Conservation (phyloP, 140 eudicot genomes). For the Stevia rebaudiana region DNA sequence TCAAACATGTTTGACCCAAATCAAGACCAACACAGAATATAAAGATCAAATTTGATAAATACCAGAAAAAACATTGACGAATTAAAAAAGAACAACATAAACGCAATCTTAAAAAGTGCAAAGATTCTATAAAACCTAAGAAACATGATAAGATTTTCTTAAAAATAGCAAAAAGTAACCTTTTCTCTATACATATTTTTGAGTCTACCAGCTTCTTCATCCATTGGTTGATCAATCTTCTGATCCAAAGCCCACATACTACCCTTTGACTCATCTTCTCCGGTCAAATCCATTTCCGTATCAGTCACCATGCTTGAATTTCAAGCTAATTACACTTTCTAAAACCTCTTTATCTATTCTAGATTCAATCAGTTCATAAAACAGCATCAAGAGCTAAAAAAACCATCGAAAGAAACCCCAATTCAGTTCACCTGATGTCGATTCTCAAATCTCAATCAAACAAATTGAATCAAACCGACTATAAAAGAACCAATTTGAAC, state of each 20-base stretch:
- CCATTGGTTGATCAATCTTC: slow-evolving; percentile 94
- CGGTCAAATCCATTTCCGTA: slow-evolving; percentile 38
- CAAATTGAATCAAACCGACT: slow-evolving; percentile 22
- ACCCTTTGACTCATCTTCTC: slow-evolving; percentile 55
- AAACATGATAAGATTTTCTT: not conserved
- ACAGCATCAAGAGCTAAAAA: slow-evolving; percentile 13
- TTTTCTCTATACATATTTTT: slow-evolving; percentile 77
- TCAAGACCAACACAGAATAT: slow-evolving; percentile 6
- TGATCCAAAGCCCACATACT: slow-evolving; percentile 95
- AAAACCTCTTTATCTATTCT: slow-evolving; percentile 18
- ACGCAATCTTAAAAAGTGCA: slow-evolving; percentile 1
- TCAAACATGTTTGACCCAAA: not conserved
- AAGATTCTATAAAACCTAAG: slow-evolving; percentile 4
- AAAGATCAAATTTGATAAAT: not conserved
- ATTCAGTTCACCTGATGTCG: slow-evolving; percentile 14
- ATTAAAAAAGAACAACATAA: not conserved
- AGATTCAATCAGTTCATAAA: slow-evolving; percentile 12
- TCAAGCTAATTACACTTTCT: not conserved
- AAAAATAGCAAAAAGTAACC: slow-evolving; percentile 34
- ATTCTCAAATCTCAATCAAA: slow-evolving; percentile 10
- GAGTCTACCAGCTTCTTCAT: slow-evolving; percentile 81
- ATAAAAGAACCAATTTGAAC: slow-evolving; percentile 15
- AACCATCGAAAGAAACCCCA: slow-evolving; percentile 3
- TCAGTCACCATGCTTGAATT: slow-evolving; percentile 34
- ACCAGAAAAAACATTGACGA: not conserved